Evolutionary conservation across 768 basidiomycete genomes (phyloP), one percentile per base, ranked within the genome.

Genomic region (Trametes sanguinea): DNA sequence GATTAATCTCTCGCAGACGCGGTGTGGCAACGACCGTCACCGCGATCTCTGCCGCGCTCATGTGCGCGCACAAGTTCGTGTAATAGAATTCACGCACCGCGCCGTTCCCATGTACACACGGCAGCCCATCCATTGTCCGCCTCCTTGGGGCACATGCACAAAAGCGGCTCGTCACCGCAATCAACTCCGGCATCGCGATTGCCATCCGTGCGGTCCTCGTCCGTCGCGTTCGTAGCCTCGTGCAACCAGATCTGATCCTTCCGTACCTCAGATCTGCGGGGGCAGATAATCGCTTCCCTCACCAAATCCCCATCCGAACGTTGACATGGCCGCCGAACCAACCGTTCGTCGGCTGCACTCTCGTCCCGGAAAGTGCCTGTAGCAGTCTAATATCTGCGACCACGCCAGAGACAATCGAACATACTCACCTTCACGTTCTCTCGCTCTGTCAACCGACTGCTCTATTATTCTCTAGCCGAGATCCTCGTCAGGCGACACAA

Each of bases 71-170:
- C 32, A 37, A 3, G 8, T 13, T 16, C 7, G 22, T 22, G 22
- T 22, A 22, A 51, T 30, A 35, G 35, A 17, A 44, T 51, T 45
- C 22, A 52, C 54, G 33, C 40, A 54, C 53, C 43, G 35, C 27
- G 43, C 6, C 43, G 43, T 62, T 62, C 61, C 61, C 61, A 62
- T 57, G 51, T 14, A 59, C 57, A 57, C 54, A 57, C 43, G 51
- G 44, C 33, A 42, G 6, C 37, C n/a, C 43, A 32, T 51, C 50
- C 61, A 47, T 62, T 62, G 61, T 62, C 55, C 51, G 44, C 54
- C 51, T 52, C 50, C 44, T 27, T 29, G 55, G 61, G 61, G 35
- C 32, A 57, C 42, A 16, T 32, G 29, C 55, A 57, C 61, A 52
- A 51, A 57, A 52, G 54, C 51, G 48, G 54, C 42, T 50, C 22